Evolutionary conservation across 129 eudicot genomes (phyloP), one percentile per base, ranked within the genome.

Genomic region (Mikania micrantha): DNA sequence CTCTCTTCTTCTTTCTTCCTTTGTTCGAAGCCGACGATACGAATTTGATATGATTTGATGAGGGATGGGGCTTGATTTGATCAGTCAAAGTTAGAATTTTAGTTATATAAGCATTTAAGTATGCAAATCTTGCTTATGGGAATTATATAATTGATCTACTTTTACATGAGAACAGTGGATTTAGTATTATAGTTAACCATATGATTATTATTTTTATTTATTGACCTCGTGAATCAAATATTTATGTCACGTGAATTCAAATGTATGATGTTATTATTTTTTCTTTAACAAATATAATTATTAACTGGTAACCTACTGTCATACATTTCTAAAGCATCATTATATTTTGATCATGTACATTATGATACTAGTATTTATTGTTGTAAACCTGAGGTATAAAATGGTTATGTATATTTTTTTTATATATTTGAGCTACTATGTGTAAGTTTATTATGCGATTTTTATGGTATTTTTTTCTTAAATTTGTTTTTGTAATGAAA

Each of bases 171-270:
- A 48, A 60, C 49, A 38, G 64, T 68, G 80, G 75, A 34, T 50
- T 19, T 42, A 47, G 32, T 76, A 68, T 68, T 59, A 68, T 59
- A 76, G 47, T 69, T 76, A n/a, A 45, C 74, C 64, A 68, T 67
- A 69, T 75, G 50, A 44, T 38, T 35, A 10, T 67, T 58, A 62
- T 34, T 57, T 28, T 67, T 75, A 67, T 75, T 44, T 20, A 75
- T 67, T 34, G 49, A 60, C 69, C 74, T 68, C 75, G 70, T 76
- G 70, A 35, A 67, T 44, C 44, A 58, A 57, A 36, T 75, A 75
- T 42, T n/a, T 73, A 48, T 49, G 21, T 50, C 77, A 73, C 42
- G 53, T 73, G 60, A 59, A 71, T 27, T 54, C 60, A 25, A 10
- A 54, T 25, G 12, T 24, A 11, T 25, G 2, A 24, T 54, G 35